phyloP scores from a whole-genome alignment of 1,284 basidiomycete genomes.

The Ceratobasidium sp. region DNA sequence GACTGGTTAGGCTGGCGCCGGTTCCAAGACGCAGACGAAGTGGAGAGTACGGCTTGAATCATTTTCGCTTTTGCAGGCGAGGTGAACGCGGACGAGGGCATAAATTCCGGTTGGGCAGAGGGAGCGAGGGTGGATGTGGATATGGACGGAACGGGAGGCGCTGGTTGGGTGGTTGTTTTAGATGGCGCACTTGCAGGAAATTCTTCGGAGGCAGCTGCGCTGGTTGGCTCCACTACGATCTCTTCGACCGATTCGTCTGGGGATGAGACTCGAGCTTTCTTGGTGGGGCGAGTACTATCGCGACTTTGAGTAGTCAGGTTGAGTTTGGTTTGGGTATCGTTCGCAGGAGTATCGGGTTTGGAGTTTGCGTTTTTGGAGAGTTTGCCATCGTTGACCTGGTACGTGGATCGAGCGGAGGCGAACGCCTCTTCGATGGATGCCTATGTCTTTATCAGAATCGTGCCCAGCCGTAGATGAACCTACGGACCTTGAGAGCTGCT shows the following conservation, averaged over 20 bases:
- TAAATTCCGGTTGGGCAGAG: slow-evolving; percentile 9
- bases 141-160: background rate
- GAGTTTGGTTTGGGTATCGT: slow-evolving; percentile 25
- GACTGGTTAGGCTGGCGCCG: slow-evolving; percentile 25
- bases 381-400: slow-evolving; percentile 61
- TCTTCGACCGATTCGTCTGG: slow-evolving; percentile 13
- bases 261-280: slow-evolving; percentile 33
- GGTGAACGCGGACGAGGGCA: slow-evolving; percentile 18
- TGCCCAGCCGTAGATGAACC: background rate
- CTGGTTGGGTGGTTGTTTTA: background rate
- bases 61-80: slow-evolving; percentile 47
- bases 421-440: slow-evolving; percentile 70
- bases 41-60: slow-evolving; percentile 62
- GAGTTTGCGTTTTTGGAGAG: slow-evolving; percentile 3
- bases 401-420: slow-evolving; percentile 75
- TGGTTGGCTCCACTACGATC: slow-evolving; percentile 4
- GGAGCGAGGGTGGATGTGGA: slow-evolving; percentile 22
- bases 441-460: slow-evolving; percentile 53
- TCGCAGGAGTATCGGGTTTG: background rate
- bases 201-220: background rate
- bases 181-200: background rate
- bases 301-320: slow-evolving; percentile 28
- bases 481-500: slow-evolving; percentile 75
- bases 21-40: slow-evolving; percentile 62
- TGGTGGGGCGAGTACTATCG: background rate